phyloP scores from a whole-genome alignment of 345 rosid species.

The Conringia planisiliqua region DNA sequence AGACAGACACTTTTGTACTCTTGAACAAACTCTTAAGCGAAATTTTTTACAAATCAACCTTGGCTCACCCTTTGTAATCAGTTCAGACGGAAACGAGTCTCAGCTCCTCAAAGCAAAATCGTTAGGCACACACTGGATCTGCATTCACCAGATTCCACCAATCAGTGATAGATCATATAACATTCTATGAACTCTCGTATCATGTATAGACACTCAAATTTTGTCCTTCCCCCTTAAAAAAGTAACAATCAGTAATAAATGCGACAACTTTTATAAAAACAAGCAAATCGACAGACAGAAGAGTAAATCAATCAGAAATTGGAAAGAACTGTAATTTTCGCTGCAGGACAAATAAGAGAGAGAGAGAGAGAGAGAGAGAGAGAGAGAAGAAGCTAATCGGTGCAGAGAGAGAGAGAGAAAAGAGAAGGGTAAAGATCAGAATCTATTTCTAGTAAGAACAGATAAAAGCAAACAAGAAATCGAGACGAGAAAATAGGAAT shows the following conservation, averaged over 20 bases:
- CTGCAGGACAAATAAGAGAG: background rate
- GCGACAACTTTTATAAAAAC: background rate
- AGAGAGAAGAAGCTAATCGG: constrained; percentile 9
- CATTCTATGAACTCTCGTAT: background rate
- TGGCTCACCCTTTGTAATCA: background rate
- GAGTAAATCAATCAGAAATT: constrained; percentile 9
- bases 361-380: background rate
- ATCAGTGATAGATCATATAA: background rate
- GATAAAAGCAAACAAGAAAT: constrained; percentile 16
- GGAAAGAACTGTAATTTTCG: background rate
- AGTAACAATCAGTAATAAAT: constrained; percentile 1
- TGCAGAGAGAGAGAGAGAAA: constrained; percentile 24
- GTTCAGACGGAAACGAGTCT: background rate
- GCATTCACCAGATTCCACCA: constrained; percentile 1
- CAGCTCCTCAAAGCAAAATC: background rate
- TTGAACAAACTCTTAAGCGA: background rate
- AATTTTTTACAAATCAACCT: background rate
- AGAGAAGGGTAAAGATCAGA: constrained; percentile 14
- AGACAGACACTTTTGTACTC: constrained; percentile 10
- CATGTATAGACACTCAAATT: background rate
- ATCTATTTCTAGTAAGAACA: constrained; percentile 23
- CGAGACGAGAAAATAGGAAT: background rate
- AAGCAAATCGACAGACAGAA: constrained; percentile 15
- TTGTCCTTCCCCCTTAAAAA: background rate
- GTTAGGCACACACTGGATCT: constrained; percentile 15